Percentiles rank a stretch among this genome's conserved stretches.
Conservation (phyloP, 225 moss, liverwort and hornwort species). For the Sphagnum tenellum region DNA sequence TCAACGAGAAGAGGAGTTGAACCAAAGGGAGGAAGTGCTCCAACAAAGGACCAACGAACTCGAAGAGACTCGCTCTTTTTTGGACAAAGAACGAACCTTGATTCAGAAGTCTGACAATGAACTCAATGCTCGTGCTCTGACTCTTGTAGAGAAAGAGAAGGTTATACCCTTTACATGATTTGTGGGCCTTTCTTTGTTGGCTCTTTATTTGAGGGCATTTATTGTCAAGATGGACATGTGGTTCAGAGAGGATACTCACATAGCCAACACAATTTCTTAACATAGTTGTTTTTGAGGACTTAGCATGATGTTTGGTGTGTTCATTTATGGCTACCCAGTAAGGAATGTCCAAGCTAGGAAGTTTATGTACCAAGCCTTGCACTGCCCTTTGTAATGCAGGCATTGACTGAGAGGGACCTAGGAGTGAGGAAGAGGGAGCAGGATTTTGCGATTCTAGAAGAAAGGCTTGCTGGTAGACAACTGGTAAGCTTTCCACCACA, state of each 20-base stretch:
- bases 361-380: too few relatives aligned
- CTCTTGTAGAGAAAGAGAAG: slow-evolving; percentile 60
- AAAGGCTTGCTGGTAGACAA: slow-evolving; percentile 51
- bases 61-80: slow-evolving; percentile 39
- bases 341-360: too few relatives aligned
- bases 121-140: slow-evolving; percentile 36
- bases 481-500: slow-evolving; percentile 22
- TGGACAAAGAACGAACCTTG: slow-evolving; percentile 54
- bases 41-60: slow-evolving; percentile 46
- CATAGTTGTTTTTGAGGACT: not conserved
- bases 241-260: not conserved
- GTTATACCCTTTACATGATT: slow-evolving; percentile 11
- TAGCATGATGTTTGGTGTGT: not conserved
- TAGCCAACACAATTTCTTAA: not conserved
- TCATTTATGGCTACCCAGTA: too few relatives aligned
- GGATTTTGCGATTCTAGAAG: slow-evolving; percentile 49
- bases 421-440: slow-evolving; percentile 61
- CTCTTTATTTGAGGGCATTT: not conserved
- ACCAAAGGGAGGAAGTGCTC: slow-evolving; percentile 47
- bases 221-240: not conserved
- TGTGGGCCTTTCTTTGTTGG: not conserved
- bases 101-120: slow-evolving; percentile 61
- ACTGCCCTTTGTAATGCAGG: slow-evolving; percentile 12
- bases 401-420: slow-evolving; percentile 47
- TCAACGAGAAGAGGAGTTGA: slow-evolving; percentile 61